Conservation (phyloP, 106 monocot species). For the Triglochin maritima region DNA sequence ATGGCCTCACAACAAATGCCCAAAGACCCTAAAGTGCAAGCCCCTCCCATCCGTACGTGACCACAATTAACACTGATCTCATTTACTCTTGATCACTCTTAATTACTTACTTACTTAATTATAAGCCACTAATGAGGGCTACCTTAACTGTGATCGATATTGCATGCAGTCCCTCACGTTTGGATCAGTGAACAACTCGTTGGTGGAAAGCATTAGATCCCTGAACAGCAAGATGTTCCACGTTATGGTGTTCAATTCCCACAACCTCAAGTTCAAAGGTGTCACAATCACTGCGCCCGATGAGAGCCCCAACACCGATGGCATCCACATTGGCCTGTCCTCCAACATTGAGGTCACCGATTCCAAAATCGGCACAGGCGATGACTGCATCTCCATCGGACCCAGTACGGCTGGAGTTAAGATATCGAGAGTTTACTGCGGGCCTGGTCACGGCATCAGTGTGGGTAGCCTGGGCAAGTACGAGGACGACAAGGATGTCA, state of each 20-base stretch:
- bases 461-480: conserved; percentile 14
- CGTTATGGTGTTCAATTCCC: conserved; percentile 5
- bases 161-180: conserved; percentile 13
- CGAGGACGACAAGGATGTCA: conserved; percentile 11
- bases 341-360: conserved; percentile 3
- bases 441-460: conserved; percentile 20
- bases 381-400: conserved; percentile 26
- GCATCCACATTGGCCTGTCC: conserved; percentile 15
- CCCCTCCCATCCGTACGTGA: conserved; percentile 12
- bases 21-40: conserved; percentile 12
- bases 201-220: conserved; percentile 9
- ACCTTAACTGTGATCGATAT: neutral
- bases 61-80: too few relatives aligned
- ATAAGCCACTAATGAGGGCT: neutral
- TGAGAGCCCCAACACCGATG: conserved; percentile 24
- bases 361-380: conserved; percentile 15
- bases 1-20: conserved; percentile 15
- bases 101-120: too few relatives aligned
- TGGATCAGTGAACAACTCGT: conserved; percentile 7
- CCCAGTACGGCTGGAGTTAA: neutral
- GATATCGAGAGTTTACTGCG: conserved; percentile 10
- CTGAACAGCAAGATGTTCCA: conserved; percentile 24
- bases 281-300: conserved; percentile 11
- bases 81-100: too few relatives aligned
- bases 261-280: conserved; percentile 1